phyloP scores from a whole-genome alignment of 2,329 filamentous ascomycete genomes.

The Aspergillus arachidicola region DNA sequence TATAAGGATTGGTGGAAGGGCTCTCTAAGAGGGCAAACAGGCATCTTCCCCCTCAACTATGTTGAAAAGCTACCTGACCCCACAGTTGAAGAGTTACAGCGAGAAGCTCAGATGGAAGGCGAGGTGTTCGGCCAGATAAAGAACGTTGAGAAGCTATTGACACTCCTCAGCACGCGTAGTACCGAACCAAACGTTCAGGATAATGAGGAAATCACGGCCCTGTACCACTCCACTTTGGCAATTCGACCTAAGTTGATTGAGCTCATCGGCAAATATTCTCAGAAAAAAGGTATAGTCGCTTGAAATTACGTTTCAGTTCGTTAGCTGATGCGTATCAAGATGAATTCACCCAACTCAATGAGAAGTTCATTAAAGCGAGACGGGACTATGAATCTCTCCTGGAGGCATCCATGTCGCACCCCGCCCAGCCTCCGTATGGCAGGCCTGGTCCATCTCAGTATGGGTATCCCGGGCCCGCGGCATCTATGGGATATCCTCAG shows the following conservation, averaged over 20 bases:
- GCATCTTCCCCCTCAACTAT: constrained; percentile 98
- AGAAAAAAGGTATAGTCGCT: constrained; percentile 81
- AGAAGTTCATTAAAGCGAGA: constrained; percentile 98
- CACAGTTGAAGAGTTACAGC: constrained; percentile 88
- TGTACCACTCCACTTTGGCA: constrained; percentile 89
- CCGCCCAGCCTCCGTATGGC: constrained; percentile 77
- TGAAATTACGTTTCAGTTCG: not conserved
- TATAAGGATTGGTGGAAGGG: constrained; percentile 99
- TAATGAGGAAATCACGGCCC: constrained; percentile 90
- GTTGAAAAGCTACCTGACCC: constrained; percentile 97
- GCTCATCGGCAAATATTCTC: constrained; percentile 97
- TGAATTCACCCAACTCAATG: constrained; percentile 96
- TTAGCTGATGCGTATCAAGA: constrained; percentile 57
- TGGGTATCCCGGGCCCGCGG: constrained; percentile 33
- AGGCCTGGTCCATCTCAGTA: constrained; percentile 51
- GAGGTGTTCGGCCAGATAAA: constrained; percentile 77
- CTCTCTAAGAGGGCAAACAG: constrained; percentile 88
- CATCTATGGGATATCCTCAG: constrained; percentile 37
- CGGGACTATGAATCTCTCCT: constrained; percentile 95
- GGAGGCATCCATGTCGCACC: constrained; percentile 94
- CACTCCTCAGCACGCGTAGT: constrained; percentile 84
- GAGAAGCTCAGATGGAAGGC: constrained; percentile 92
- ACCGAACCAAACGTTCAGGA: constrained; percentile 81
- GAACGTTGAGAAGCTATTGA: constrained; percentile 80
- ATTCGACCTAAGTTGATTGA: constrained; percentile 97